phyloP scores from a whole-genome alignment of 495 filamentous ascomycete genomes.

The Penicillium fimorum region DNA sequence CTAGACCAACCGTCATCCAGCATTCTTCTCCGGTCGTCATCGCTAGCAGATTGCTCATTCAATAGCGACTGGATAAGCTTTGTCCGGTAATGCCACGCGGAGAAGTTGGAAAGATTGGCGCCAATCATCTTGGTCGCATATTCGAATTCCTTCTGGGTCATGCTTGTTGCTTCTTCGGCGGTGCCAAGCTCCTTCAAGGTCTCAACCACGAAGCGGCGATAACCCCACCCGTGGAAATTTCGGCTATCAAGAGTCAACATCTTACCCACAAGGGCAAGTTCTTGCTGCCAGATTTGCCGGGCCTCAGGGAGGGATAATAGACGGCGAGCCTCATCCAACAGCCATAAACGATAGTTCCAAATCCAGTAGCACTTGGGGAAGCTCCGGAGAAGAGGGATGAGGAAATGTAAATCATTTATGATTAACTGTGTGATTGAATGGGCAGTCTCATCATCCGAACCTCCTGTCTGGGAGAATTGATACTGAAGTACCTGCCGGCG shows the following conservation, averaged over 20 bases:
- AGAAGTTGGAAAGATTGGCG: conserved; percentile 86
- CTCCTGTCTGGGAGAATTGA: conserved; percentile 38
- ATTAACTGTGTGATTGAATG: conserved; percentile 48
- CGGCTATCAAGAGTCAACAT: conserved; percentile 84
- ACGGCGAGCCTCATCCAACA: conserved; percentile 66
- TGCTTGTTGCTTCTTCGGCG: conserved; percentile 43
- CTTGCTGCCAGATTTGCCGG: conserved; percentile 72
- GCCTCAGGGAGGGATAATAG: conserved; percentile 56
- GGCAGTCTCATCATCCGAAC: conserved; percentile 18
- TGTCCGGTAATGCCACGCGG: conserved; percentile 90
- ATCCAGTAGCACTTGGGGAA: conserved; percentile 99
- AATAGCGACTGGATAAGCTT: conserved; percentile 76
- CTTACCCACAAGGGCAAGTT: conserved; percentile 75
- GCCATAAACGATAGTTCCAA: conserved; percentile 95
- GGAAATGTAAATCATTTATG: conserved; percentile 72
- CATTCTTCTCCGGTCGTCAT: conserved; percentile 60
- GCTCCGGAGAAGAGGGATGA: conserved; percentile 76
- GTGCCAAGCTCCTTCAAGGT: conserved; percentile 60
- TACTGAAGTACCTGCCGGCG: conserved; percentile 65
- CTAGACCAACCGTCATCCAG: conserved; percentile 63
- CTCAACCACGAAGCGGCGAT: conserved; percentile 71
- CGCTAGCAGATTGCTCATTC: conserved; percentile 61
- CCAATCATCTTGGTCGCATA: conserved; percentile 89
- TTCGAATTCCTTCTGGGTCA: conserved; percentile 77
- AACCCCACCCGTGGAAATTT: conserved; percentile 98